Base-by-base conservation (phyloP, 257 asterid species). In the Ilex aquifolium region DNA sequence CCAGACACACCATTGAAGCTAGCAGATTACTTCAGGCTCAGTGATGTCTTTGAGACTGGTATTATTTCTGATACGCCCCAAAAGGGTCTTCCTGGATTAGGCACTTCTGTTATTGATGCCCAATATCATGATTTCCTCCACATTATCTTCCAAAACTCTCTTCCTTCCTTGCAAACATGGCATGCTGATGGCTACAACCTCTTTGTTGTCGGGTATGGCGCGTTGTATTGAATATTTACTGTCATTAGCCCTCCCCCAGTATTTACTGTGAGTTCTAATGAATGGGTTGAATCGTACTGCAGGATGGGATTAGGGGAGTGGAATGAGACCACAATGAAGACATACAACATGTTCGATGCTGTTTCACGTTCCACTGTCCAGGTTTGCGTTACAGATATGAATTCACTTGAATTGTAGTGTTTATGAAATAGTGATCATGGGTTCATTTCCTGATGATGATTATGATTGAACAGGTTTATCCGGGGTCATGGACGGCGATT, bases 321-420 rank as follows among this genome's bases (percentile, higher is more conserved):
- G 42, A 7, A 36, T 36, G 7, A 36, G 44, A 49, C 29, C n/a
- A 61, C 60, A 21, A 76, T 53, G 75, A 57, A 31, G 9, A 2
- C 65, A 8, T 72, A 75, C 69, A 79, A 76, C 66, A 66, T 67
- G 77, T 53, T 50, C 13, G 79, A 72, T 76, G 81, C 73, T 9
- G 51, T 73, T 62, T 76, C 67, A 56, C 75, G 73, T 16, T 61
- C 77, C n/a, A 75, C 84, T 1, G 57, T 76, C 61, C 77, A 79
- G 77, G 77, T 74, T 29, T 52, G 58, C 64, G 32, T 11, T 1
- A 8, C 13, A n/a, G 4, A 53, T n/a, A 12, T 30, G 27, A 8
- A 10, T n/a, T 10, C 46, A 10, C 7, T 36, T 36, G 42, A 36
- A 36, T 36, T 36, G 8, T 36, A 7, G 8, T 36, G 8, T 4